Conservation (phyloP, 352 stramenopile genomes). For the Phytopythium kandeliae region DNA sequence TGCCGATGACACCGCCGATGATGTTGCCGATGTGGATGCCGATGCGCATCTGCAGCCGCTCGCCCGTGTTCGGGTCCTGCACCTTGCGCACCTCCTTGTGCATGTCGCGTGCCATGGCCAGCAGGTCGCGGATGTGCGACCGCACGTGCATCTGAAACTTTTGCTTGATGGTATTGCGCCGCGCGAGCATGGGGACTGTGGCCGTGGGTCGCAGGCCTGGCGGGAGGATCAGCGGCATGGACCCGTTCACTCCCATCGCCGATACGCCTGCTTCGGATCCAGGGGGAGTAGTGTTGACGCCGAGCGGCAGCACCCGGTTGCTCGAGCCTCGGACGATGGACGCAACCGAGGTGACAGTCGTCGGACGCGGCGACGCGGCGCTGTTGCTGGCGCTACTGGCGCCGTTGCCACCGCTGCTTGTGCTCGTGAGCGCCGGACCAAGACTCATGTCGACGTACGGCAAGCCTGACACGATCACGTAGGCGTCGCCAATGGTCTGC, state of each 20-base stretch:
- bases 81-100: conserved; percentile 83
- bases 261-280: conserved; percentile 3
- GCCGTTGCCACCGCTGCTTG: conserved; percentile 8
- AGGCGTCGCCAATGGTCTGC: conserved; percentile 92
- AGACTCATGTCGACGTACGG: conserved; percentile 87
- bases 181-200: neutral
- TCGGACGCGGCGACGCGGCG: conserved; percentile 10
- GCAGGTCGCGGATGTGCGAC: conserved; percentile 71
- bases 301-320: conserved; percentile 52
- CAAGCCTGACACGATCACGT: conserved; percentile 85
- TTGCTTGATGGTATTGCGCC: conserved; percentile 69
- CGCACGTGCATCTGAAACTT: conserved; percentile 81
- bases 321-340: conserved; percentile 16
- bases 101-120: conserved; percentile 84
- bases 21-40: conserved; percentile 87
- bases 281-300: conserved; percentile 12
- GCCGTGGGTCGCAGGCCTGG: conserved; percentile 1
- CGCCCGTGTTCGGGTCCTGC: conserved; percentile 76
- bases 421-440: conserved; percentile 30
- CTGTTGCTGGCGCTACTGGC: conserved; percentile 14
- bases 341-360: neutral
- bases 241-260: neutral
- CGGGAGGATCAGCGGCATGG: neutral
- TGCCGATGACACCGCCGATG: conserved; percentile 85
- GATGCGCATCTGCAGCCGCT: conserved; percentile 83